These are phyloP conservation scores for Magnusiomyces tetraspermus DNA, from an alignment of 1,139 yeast genomes.

Conservation along the genomic window DNA sequence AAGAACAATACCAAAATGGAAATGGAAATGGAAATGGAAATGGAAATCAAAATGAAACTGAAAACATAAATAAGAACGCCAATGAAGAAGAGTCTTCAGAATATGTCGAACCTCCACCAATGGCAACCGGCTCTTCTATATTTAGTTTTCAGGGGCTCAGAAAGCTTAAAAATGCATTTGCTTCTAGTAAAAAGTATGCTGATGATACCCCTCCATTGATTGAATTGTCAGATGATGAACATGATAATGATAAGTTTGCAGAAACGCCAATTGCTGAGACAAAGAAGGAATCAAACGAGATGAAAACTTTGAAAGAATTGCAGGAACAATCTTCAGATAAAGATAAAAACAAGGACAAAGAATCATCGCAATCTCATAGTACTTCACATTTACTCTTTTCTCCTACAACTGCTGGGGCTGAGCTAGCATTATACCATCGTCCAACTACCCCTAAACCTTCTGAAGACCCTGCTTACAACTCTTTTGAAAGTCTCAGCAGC, in stretches of 20 bases:
- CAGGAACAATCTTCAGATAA: neutral
- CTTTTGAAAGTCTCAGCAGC: neutral
- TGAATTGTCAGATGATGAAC: neutral
- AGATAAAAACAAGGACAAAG: neutral
- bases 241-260: no score
- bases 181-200: neutral
- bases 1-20: no score
- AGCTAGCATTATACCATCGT: constrained; percentile 8
- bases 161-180: neutral
- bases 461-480: no score
- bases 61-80: no score
- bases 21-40: no score
- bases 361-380: neutral
- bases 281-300: no score
- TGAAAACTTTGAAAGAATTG: no score
- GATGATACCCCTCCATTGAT: neutral
- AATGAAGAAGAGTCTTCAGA: neutral
- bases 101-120: neutral
- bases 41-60: no score
- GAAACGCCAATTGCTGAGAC: no score
- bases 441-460: neutral
- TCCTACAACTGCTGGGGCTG: constrained; percentile 14
- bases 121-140: neutral
- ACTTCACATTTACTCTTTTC: constrained; percentile 5
- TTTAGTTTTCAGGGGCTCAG: neutral